phyloP scores from a whole-genome alignment of 2,329 filamentous ascomycete species.

The Fusarium bulbicola region DNA sequence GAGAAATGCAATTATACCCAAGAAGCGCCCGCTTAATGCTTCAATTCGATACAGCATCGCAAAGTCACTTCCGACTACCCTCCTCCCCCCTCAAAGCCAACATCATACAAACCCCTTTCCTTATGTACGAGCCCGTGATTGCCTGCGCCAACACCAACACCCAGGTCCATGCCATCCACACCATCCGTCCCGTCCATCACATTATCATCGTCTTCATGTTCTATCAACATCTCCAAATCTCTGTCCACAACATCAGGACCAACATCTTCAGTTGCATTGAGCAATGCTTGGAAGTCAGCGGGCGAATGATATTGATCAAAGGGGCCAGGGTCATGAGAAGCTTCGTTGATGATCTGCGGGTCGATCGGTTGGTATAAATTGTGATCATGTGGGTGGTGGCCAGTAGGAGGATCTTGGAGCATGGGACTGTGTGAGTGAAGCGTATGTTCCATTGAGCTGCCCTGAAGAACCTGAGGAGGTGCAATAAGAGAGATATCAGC shows the following conservation, averaged over 20 bases:
- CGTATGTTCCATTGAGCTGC: slow-evolving; percentile 38
- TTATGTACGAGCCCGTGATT: slow-evolving; percentile 33
- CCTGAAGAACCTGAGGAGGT: slow-evolving; percentile 52
- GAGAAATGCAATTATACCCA: slow-evolving; percentile 4
- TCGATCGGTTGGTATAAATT: slow-evolving; percentile 64
- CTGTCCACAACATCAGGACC: slow-evolving; percentile 55
- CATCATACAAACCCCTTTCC: slow-evolving; percentile 43
- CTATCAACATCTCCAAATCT: slow-evolving; percentile 63
- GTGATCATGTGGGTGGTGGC: slow-evolving; percentile 36
- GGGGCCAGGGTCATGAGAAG: slow-evolving; percentile 44
- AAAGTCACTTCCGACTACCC: slow-evolving; percentile 8
- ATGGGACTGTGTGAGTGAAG: slow-evolving; percentile 43
- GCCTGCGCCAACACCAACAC: slow-evolving; percentile 9
- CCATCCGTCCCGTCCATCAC: slow-evolving; percentile 21
- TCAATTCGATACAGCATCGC: neutral
- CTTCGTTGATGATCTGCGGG: slow-evolving; percentile 63
- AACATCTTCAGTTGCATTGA: slow-evolving; percentile 57
- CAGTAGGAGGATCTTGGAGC: slow-evolving; percentile 45
- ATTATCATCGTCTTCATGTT: slow-evolving; percentile 55
- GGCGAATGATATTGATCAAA: slow-evolving; percentile 56
- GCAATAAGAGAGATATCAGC: slow-evolving; percentile 57
- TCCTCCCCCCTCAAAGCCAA: slow-evolving; percentile 39
- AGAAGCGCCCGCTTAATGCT: slow-evolving; percentile 32
- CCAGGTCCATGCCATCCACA: slow-evolving; percentile 34
- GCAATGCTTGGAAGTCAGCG: slow-evolving; percentile 63